Evolutionary conservation across 805 yeast genomes (phyloP), one percentile per base, ranked within the genome.

Genomic region (Candida ortonii): DNA sequence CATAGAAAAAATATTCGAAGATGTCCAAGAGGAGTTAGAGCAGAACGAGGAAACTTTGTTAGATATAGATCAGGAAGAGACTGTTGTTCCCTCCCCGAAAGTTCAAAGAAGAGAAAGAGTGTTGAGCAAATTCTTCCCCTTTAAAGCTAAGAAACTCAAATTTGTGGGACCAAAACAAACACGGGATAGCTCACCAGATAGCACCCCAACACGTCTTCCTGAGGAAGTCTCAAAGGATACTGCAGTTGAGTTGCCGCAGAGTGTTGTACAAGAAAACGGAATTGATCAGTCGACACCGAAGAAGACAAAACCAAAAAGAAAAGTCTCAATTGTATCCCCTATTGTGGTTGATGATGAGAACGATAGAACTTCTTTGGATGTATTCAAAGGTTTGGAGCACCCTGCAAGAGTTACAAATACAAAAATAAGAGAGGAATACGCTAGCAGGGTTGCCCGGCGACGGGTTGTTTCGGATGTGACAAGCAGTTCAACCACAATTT

Each of bases 391-490:
- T n/a, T n/a, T 21, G 22, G 11, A 21, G 22, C 32, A 9, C 10
- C 12, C 9, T 28, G 19, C 13, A 24, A 22, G 11, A n/a, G 19
- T 7, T 15, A n/a, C n/a, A 28, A 19, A 13, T 14, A 18, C 15
- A 16, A 10, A 9, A 15, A 28, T 7, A n/a, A 9, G 20, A 16
- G 24, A 19, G 14, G 6, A 11, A 7, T n/a, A 15, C 22, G 16
- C n/a, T n/a, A n/a, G n/a, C n/a, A n/a, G n/a, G n/a, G n/a, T n/a
- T n/a, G 19, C 33, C 16, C 28, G 38, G 14, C 33, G 38, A 26
- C 31, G 47, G 16, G 43, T 36, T 8, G n/a, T 37, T 28, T 43
- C 47, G 3, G 47, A 43, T 22, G 31, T 39, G 11, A 37, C 47
- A 9, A 31, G 33, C 30, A 22, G 33, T 9, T 43, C 47, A 7